These are phyloP conservation scores for Tylopilus rubrobrunneus DNA, from an alignment of 768 basidiomycete genomes.

Conservation along the genomic window DNA sequence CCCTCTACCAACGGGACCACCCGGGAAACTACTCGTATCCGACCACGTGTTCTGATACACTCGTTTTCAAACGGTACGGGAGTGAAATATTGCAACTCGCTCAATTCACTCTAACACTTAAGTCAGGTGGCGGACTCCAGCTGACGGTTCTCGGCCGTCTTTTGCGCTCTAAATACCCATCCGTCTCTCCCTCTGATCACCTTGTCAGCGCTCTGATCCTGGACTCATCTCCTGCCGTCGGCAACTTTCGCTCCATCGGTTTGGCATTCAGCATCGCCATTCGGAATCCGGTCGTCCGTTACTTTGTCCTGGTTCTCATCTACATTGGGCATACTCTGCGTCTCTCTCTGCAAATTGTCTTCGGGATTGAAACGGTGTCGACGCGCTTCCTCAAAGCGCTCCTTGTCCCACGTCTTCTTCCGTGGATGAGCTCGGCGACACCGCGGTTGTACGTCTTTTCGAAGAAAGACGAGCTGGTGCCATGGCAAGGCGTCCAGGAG, in stretches of 20 bases:
- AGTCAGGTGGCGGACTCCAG: slow-evolving; percentile 22
- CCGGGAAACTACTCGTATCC: not conserved
- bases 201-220: slow-evolving; percentile 17
- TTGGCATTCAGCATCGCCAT: slow-evolving; percentile 22
- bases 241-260: slow-evolving; percentile 13
- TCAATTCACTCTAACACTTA: not conserved
- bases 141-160: slow-evolving; percentile 18
- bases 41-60: slow-evolving; percentile 24
- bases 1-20: not conserved
- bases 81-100: not conserved
- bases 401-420: slow-evolving; percentile 24
- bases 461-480: slow-evolving; percentile 28
- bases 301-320: slow-evolving; percentile 10
- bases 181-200: not conserved
- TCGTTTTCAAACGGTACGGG: slow-evolving; percentile 29
- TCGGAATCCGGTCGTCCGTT: slow-evolving; percentile 18
- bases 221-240: slow-evolving; percentile 19
- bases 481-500: slow-evolving; percentile 22
- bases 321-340: slow-evolving; percentile 14
- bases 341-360: slow-evolving; percentile 5
- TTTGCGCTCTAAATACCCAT: slow-evolving; percentile 18
- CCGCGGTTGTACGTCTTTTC: slow-evolving; percentile 37
- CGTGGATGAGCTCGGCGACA: slow-evolving; percentile 30
- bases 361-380: slow-evolving; percentile 13
- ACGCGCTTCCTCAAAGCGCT: slow-evolving; percentile 10